phyloP scores from a whole-genome alignment of 1,139 yeast genomes.

The Pichia sp. region DNA sequence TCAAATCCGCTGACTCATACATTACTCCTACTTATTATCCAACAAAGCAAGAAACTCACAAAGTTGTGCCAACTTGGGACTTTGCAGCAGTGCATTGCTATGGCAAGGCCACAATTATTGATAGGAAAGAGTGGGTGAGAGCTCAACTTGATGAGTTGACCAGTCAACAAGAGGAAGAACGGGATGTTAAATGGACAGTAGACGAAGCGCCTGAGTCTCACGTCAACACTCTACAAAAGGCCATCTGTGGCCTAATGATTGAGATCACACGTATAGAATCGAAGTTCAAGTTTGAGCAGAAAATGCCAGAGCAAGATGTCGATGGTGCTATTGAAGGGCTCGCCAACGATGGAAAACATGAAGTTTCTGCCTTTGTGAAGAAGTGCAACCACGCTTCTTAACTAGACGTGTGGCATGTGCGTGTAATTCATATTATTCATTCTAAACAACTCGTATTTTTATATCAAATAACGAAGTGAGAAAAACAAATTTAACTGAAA shows the following conservation, averaged over 20 bases:
- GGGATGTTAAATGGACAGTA: slow-evolving; percentile 47
- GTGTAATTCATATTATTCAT: too few relatives aligned
- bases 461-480: too few relatives aligned
- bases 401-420: too few relatives aligned
- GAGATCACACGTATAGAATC: slow-evolving; percentile 45
- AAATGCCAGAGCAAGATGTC: slow-evolving; percentile 36
- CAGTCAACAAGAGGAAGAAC: slow-evolving; percentile 39
- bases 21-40: slow-evolving; percentile 59
- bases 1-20: slow-evolving; percentile 49
- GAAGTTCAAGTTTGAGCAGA: slow-evolving; percentile 59
- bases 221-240: slow-evolving; percentile 38
- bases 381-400: slow-evolving; percentile 3
- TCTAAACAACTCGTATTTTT: too few relatives aligned
- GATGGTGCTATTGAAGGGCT: slow-evolving; percentile 47
- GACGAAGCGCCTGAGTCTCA: slow-evolving; percentile 53
- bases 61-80: slow-evolving; percentile 70
- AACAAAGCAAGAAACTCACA: slow-evolving; percentile 50
- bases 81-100: slow-evolving; percentile 55
- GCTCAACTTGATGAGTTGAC: slow-evolving; percentile 41
- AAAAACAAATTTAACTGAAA: too few relatives aligned
- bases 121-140: slow-evolving; percentile 41
- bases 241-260: slow-evolving; percentile 55
- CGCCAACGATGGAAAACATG: slow-evolving; percentile 6
- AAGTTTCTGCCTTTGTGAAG: slow-evolving; percentile 7
- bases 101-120: slow-evolving; percentile 45